Conservation (phyloP, 331 rosid species). For the Quercus lobata region DNA sequence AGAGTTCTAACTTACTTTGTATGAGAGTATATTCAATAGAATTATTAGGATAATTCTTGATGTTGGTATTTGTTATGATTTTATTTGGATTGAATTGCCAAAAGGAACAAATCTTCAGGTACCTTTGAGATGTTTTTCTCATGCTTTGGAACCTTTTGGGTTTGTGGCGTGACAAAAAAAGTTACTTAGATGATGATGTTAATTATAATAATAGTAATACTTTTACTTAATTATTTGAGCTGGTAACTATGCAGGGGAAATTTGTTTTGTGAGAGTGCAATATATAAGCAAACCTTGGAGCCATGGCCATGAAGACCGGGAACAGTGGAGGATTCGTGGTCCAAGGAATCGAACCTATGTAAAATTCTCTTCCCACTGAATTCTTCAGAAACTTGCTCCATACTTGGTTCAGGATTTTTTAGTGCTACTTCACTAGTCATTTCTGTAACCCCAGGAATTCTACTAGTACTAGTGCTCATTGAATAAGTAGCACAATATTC, state of each 20-base stretch:
- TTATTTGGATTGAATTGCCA: too few relatives aligned
- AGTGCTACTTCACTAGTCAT: background rate
- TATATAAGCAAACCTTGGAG: conserved; percentile 26
- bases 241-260: background rate
- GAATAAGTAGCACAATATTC: background rate
- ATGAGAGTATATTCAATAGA: too few relatives aligned
- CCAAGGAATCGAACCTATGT: conserved; percentile 49
- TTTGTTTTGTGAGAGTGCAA: too few relatives aligned
- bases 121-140: too few relatives aligned
- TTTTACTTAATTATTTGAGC: background rate
- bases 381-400: background rate
- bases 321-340: conserved; percentile 34
- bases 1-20: too few relatives aligned
- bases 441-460: background rate
- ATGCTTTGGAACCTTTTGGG: too few relatives aligned
- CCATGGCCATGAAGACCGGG: conserved; percentile 21
- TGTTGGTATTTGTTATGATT: too few relatives aligned
- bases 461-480: background rate
- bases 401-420: background rate
- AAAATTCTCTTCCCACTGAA: conserved; percentile 29
- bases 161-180: too few relatives aligned
- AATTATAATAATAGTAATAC: too few relatives aligned
- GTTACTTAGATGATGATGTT: too few relatives aligned
- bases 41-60: too few relatives aligned
- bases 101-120: too few relatives aligned